Evolutionary conservation across 495 filamentous ascomycete species (phyloP), one percentile per base, ranked within the genome.

Genomic region (Penicillium longicatenatum): DNA sequence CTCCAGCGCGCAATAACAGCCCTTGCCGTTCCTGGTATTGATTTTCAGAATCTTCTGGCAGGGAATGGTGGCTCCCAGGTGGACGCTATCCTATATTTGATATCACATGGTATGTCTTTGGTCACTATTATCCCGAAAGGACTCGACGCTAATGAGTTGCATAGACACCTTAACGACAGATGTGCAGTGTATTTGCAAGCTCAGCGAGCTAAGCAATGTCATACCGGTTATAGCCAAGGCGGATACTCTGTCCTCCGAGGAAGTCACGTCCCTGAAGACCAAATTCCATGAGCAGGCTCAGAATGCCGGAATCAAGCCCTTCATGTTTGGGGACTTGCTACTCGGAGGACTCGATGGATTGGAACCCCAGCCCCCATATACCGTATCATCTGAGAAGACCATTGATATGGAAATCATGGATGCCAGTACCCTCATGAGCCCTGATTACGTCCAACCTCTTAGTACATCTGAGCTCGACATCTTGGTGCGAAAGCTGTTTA

Each of bases 361-460:
- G 60, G 74, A 64, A 3, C 54, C 58, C 19, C 67, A 70, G 35
- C 61, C 75, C 9, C 86, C 91, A 8, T 96, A 89, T 69, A 86
- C 92, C 8, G 82, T 97, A 41, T 98, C 95, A 21, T 95, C 90
- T 19, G 84, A 83, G 12, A 80, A 86, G 37, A 85, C 83, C 11
- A 84, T 84, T 49, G 92, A 99, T 69, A 75, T 87, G 50, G 92
- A 97, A 21, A 88, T 81, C 45, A 97, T 99, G 91, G 94, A 99
- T 66, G 94, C 94, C 26, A 95, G 90, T 64, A 83, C 94, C 0
- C 79, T 99, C 14, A 99, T 99, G 94, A 91, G 85, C 46, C 86
- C 95, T 3, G 89, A 93, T 62, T 99, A 99, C 69, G 79, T 96
- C 17, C 89, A 91, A 55, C 95, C 95, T 4, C 79, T 98, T 2